phyloP scores from a whole-genome alignment of 2,329 filamentous ascomycete species.

The Sclerotinia sclerotiorum region DNA sequence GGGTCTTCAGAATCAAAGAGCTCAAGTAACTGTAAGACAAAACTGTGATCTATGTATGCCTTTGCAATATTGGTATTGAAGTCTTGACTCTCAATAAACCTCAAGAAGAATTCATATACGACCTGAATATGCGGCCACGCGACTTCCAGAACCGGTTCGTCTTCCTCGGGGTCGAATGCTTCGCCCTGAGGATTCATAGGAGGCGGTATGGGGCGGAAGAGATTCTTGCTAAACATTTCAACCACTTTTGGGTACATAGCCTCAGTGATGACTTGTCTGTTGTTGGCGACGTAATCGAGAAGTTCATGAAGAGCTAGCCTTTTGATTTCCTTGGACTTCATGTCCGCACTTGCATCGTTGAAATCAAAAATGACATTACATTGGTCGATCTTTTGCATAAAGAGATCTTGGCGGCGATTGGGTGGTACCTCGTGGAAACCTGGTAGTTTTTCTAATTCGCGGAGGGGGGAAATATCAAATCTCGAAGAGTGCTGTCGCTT shows the following conservation, averaged over 20 bases:
- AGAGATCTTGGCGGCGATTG: slow-evolving; percentile 90
- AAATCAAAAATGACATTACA: slow-evolving; percentile 99
- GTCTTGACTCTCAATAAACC: slow-evolving; percentile 98
- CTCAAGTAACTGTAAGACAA: slow-evolving; percentile 94
- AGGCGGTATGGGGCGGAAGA: slow-evolving; percentile 94
- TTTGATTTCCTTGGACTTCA: slow-evolving; percentile 99
- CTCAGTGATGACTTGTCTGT: slow-evolving; percentile 96
- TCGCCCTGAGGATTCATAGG: slow-evolving; percentile 98
- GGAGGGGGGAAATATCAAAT: slow-evolving; percentile 95
- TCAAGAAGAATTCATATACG: slow-evolving; percentile 97
- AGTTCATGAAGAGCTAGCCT: slow-evolving; percentile 91
- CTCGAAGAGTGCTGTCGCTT: slow-evolving; percentile 96
- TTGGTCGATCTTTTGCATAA: slow-evolving; percentile 99
- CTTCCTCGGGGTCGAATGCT: slow-evolving; percentile 97
- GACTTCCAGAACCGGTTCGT: slow-evolving; percentile 95
- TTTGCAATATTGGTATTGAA: slow-evolving; percentile 99
- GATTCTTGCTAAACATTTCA: slow-evolving; percentile 98
- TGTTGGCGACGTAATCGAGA: slow-evolving; percentile 97
- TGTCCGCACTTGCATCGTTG: slow-evolving; percentile 95
- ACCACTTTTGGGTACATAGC: slow-evolving; percentile 98
- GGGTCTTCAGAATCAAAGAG: slow-evolving; percentile 98
- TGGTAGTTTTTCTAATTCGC: slow-evolving; percentile 94
- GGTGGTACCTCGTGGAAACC: slow-evolving; percentile 98
- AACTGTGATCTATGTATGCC: slow-evolving; percentile 96
- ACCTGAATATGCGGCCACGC: slow-evolving; percentile 99